A percentile compares a stretch with the other conserved stretches of the same genome.
Evolutionary conservation across 768 basidiomycete species (phyloP).

Genomic region (Mycena maculata): DNA sequence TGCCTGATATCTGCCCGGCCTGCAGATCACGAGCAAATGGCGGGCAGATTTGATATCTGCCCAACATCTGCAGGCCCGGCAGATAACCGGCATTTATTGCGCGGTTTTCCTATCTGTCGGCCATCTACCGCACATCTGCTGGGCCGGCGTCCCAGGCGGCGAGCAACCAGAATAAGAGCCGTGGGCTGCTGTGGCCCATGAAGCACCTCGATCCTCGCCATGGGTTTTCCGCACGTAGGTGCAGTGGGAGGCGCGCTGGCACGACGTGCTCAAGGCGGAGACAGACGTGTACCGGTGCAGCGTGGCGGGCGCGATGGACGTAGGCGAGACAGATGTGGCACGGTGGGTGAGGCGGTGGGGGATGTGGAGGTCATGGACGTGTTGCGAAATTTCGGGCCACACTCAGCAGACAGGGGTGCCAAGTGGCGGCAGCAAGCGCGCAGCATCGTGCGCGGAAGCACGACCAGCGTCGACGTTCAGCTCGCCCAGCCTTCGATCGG

Average conservation of each 20-base stretch:
- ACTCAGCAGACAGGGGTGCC: conserved; percentile 56
- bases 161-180: conserved; percentile 69
- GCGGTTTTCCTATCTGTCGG: too few relatives aligned
- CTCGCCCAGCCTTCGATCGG: too few relatives aligned
- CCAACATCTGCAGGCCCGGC: conserved; percentile 61
- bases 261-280: conserved; percentile 83
- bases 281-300: conserved; percentile 87
- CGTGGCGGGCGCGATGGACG: conserved; percentile 68
- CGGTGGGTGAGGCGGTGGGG: conserved; percentile 79
- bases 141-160: conserved; percentile 36
- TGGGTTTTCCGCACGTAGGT: conserved; percentile 88
- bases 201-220: conserved; percentile 68
- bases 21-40: too few relatives aligned
- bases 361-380: conserved; percentile 88
- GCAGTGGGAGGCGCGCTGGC: conserved; percentile 78
- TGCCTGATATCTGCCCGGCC: too few relatives aligned
- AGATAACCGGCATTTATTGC: too few relatives aligned
- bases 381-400: conserved; percentile 84
- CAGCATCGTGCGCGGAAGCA: conserved; percentile 88
- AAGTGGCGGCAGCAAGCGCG: conserved; percentile 91
- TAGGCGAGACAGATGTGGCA: conserved; percentile 73
- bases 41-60: too few relatives aligned
- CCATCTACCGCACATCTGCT: too few relatives aligned
- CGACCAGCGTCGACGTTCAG: too few relatives aligned
- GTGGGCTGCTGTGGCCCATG: conserved; percentile 75